Base-by-base conservation (phyloP, 2,329 filamentous ascomycete genomes). In the Fusarium udum region DNA sequence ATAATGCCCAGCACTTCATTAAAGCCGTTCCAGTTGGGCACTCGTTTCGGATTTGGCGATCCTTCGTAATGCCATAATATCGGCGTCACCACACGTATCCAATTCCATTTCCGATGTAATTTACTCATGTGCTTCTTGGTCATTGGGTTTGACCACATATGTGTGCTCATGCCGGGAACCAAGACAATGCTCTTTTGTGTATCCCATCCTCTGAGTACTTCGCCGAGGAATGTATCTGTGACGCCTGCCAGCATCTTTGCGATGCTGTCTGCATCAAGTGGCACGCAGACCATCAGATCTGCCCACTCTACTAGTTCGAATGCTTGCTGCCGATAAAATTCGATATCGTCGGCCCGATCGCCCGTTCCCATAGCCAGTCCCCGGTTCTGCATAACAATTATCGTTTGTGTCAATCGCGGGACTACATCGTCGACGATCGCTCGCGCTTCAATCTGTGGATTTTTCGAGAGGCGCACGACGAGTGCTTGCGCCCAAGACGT, bases 111-210 rank as follows among this genome's bases (percentile, higher is more conserved):
- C 71, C 90, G 87, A 72, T 92, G 88, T 46, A 97, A 90, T 82
- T 97, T 96, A 82, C 90, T 92, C 69, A 97, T 87, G 79, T 97
- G 95, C 77, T 94, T 92, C 83, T 93, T 93, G 22, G 94, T 97
- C 83, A 95, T 91, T 6, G 95, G 94, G 77, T 96, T 95, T 79
- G 95, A 91, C 94, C 94, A 97, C 90, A 95, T 95, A 68, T 93
- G 88, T 3, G 90, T 90, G 39, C 93, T 95, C 95, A 98, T 97
- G 73, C 93, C 94, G 0, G 95, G 95, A 12, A 97, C 91, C 64
- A 98, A 84, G 55, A 97, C 84, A 36, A 97, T 92, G 76, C 92
- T 93, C 83, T 97, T 97, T 12, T 92, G 92, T 1, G 92, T 91
- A 77, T 97, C 92, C 95, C 95, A 98, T 63, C 93, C 93, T 59